Evolutionary conservation across 2,329 filamentous ascomycete genomes (phyloP), one percentile per base, ranked within the genome.

Genomic region (Fusarium sp.): DNA sequence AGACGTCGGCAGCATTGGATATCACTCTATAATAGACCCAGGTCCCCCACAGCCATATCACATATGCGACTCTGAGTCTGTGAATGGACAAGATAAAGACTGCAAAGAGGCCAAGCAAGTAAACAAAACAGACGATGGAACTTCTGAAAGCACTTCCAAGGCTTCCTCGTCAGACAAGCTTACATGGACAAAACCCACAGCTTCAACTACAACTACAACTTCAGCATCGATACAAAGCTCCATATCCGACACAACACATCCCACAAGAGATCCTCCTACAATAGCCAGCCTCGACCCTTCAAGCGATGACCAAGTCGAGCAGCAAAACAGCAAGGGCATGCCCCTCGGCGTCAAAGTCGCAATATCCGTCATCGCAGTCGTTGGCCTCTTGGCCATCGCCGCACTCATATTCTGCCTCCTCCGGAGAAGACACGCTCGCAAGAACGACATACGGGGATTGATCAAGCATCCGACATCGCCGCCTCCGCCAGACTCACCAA

Each of bases 341-440:
- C 73, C 80, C 1, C 64, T 70, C 1, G 78, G 77, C 3, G 74
- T 77, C 41, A 83, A 79, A 53, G 76, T 78, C 3, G 80, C 81
- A 29, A 79, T 85, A 44, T 78, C 74, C 5, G 64, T 83, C 10
- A 79, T 78, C 45, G 75, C 77, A 2, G 65, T 77, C 4, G 65
- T 81, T n/a, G 77, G 69, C 5, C 60, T 80, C 10, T 55, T 80
- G 12, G 68, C 76, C 3, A 51, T 83, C 4, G 48, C 76, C 9
- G 72, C 73, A 9, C 61, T 81, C 13, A 52, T 77, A 2, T 61
- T 80, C 3, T 78, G 78, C 42, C 65, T 80, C 3, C 54, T 80
- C 10, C 75, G 75, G 13, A 67, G 51, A 62, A 74, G 36, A 67
- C 62, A 40, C 28, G 51, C 48, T n/a, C 53, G 59, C 13, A 47